Evolutionary conservation across 345 rosid species (phyloP).

Genomic region (Luvunga scandens): DNA sequence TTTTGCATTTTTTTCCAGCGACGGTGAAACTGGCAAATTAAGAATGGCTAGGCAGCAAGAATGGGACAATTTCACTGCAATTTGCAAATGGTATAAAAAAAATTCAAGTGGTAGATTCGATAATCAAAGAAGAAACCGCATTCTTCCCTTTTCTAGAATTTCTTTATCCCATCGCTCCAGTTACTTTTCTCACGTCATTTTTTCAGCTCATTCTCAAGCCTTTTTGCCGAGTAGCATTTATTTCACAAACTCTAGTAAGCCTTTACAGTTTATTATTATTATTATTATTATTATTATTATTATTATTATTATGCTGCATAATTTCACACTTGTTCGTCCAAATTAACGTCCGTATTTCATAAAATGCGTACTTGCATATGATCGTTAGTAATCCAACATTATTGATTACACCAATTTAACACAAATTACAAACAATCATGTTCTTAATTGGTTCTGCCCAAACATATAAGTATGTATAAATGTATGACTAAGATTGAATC

Average conservation of each 20-base stretch:
- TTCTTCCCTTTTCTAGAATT: constrained; percentile 22
- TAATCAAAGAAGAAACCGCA: constrained; percentile 6
- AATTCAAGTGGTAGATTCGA: background rate
- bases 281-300: too few species aligned
- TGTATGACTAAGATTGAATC: too few species aligned
- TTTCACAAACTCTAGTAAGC: constrained; percentile 36
- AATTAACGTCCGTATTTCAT: too few species aligned
- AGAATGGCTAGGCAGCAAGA: background rate
- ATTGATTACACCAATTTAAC: too few species aligned
- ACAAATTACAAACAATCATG: too few species aligned
- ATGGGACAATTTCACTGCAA: background rate
- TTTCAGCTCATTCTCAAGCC: constrained; percentile 33
- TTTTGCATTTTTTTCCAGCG: background rate
- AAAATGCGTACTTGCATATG: too few species aligned
- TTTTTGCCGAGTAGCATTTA: constrained; percentile 29
- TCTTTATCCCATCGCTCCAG: constrained; percentile 27
- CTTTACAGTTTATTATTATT: background rate
- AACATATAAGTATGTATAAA: too few species aligned
- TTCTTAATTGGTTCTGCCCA: too few species aligned
- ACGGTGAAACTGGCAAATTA: background rate
- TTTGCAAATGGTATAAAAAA: background rate
- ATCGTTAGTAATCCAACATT: background rate
- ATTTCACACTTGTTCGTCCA: too few species aligned
- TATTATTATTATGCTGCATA: too few species aligned
- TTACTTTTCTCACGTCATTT: constrained; percentile 13